Conservation (phyloP, 768 basidiomycete genomes). For the Pisolithus tinctorius region DNA sequence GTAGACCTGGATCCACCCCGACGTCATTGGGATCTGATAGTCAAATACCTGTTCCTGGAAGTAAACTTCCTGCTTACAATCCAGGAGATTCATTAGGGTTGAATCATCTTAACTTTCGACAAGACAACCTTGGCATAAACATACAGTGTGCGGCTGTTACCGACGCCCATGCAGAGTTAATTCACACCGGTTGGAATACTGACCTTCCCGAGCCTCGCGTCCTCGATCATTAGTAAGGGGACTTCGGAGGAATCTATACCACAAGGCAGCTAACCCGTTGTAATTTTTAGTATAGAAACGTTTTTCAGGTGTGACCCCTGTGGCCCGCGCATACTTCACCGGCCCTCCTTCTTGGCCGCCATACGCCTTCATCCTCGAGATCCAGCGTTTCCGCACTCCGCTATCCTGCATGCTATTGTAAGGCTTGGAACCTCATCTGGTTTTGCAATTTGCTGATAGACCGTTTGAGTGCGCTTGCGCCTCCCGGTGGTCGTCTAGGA, state of each 20-base stretch:
- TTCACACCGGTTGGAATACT: conserved; percentile 79
- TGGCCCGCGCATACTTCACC: conserved; percentile 77
- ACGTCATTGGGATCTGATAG: conserved; percentile 16
- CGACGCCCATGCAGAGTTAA: conserved; percentile 57
- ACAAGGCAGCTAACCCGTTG: conserved; percentile 9
- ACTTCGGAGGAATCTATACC: conserved; percentile 3
- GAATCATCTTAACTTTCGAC: conserved; percentile 24
- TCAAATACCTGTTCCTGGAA: conserved; percentile 6
- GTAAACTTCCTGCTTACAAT: conserved; percentile 1
- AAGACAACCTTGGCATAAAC: conserved; percentile 48
- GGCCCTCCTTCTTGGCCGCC: conserved; percentile 70
- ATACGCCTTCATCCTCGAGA: conserved; percentile 77
- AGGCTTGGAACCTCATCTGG: conserved; percentile 14
- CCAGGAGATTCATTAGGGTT: conserved; percentile 1
- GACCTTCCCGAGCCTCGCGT: conserved; percentile 73
- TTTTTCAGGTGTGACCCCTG: conserved; percentile 90
- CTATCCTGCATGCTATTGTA: conserved; percentile 88
- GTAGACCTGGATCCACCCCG: conserved; percentile 15
- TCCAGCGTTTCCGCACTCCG: conserved; percentile 81
- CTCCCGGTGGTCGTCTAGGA: conserved; percentile 75
- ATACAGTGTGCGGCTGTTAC: conserved; percentile 31
- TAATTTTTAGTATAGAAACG: conserved; percentile 59
- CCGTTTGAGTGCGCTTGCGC: conserved; percentile 64
- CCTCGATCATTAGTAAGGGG: conserved; percentile 69
- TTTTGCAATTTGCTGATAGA: conserved; percentile 7